These are phyloP conservation scores for Plantago elongata DNA, from an alignment of 257 asterid genomes.

Conservation along the genomic window DNA sequence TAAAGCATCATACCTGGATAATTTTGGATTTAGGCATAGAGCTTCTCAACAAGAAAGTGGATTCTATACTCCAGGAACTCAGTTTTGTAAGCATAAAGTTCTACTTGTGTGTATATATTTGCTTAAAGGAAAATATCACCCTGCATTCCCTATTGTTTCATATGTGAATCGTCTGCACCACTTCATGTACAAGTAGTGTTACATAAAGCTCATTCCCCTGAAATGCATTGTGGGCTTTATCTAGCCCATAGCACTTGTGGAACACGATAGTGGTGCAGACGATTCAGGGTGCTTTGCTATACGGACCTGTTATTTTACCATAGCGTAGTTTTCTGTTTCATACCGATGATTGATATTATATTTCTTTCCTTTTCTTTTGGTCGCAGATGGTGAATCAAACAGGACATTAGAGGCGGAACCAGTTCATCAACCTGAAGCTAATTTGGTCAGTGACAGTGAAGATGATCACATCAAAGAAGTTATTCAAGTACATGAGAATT, in stretches of 20 bases:
- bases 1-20: slow-evolving; percentile 17
- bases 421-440: slow-evolving; percentile 23
- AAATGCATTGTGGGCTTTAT: no score
- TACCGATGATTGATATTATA: not conserved
- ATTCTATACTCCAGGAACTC: slow-evolving; percentile 19
- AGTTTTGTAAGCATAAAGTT: slow-evolving; percentile 33
- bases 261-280: no score
- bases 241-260: no score
- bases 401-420: slow-evolving; percentile 33
- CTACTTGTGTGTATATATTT: not conserved
- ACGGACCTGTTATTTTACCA: no score
- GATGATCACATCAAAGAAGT: slow-evolving; percentile 42
- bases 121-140: not conserved
- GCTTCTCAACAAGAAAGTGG: slow-evolving; percentile 12
- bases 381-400: slow-evolving; percentile 33
- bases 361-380: not conserved
- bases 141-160: not conserved
- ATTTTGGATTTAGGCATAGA: slow-evolving; percentile 22
- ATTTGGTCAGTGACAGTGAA: slow-evolving; percentile 18
- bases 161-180: not conserved
- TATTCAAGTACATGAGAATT: slow-evolving; percentile 28
- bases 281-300: no score
- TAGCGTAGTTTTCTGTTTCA: not conserved
- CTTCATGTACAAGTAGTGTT: not conserved
- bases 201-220: no score